Percentiles rank a stretch among this genome's conserved stretches.
These are phyloP conservation scores for Fusarium bulbicola DNA, from an alignment of 2,329 filamentous ascomycete genomes.

Conservation along the genomic window DNA sequence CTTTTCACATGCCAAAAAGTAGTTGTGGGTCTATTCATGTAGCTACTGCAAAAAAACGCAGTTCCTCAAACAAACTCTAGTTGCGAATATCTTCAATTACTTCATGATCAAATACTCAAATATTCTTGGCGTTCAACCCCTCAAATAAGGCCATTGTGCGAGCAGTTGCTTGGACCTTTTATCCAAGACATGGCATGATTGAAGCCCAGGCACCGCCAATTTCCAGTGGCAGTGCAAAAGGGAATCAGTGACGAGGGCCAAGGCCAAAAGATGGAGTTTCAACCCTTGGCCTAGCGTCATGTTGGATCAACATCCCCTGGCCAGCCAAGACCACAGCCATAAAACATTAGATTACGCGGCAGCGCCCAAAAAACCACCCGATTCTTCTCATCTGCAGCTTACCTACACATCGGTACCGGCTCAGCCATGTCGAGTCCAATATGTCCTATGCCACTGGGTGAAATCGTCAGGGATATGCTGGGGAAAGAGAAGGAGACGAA, in stretches of 20 bases:
- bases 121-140: neutral
- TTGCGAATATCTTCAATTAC: neutral
- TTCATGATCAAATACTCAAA: neutral
- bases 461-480: conserved; percentile 22
- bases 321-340: conserved; percentile 10
- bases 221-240: conserved; percentile 3
- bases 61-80: neutral
- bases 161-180: neutral
- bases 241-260: neutral
- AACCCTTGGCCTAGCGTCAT: conserved; percentile 7
- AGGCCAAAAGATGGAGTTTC: neutral
- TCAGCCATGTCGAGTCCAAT: conserved; percentile 19
- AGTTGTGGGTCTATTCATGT: neutral
- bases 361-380: neutral
- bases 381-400: neutral
- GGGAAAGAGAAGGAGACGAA: conserved; percentile 24
- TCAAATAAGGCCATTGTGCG: neutral
- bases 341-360: neutral
- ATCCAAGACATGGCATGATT: neutral
- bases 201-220: neutral
- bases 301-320: neutral
- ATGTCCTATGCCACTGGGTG: conserved; percentile 19
- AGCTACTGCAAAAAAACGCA: neutral
- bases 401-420: neutral
- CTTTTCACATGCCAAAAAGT: neutral